These are phyloP conservation scores for Striga hermonthica DNA, from an alignment of 305 asterid species.

Conservation along the genomic window DNA sequence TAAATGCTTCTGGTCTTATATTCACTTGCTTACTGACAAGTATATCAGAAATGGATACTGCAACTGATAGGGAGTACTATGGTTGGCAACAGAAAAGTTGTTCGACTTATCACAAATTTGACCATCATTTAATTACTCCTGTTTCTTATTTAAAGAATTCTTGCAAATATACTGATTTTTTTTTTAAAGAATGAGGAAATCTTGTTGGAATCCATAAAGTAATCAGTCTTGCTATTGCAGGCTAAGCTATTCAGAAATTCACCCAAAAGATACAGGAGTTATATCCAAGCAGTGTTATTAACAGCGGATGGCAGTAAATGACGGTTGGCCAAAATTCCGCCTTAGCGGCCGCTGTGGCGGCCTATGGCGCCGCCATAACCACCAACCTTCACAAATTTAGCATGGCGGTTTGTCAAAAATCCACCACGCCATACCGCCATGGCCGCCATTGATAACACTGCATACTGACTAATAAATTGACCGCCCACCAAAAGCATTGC, in stretches of 20 bases:
- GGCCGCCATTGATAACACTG: too few relatives aligned
- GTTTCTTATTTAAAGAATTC: not conserved
- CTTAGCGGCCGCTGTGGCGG: too few relatives aligned
- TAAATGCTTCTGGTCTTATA: conserved; percentile 12
- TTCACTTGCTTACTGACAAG: conserved; percentile 13
- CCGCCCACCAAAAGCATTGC: too few relatives aligned
- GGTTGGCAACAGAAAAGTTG: not conserved
- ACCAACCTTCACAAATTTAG: too few relatives aligned
- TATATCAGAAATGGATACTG: not conserved
- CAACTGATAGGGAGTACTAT: not conserved
- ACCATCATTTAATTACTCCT: not conserved
- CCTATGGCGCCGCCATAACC: too few relatives aligned
- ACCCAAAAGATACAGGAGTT: not conserved
- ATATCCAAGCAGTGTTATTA: not conserved
- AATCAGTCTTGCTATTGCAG: not conserved
- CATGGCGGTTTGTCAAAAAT: too few relatives aligned
- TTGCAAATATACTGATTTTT: not conserved
- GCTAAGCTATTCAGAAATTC: not conserved
- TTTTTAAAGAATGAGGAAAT: too few relatives aligned
- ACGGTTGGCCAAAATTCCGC: too few relatives aligned
- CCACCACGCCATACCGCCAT: too few relatives aligned
- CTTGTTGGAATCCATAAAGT: not conserved
- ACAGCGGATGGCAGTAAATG: too few relatives aligned
- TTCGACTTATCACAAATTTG: not conserved
- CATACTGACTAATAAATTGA: too few relatives aligned